Evolutionary conservation across 2,329 filamentous ascomycete genomes (phyloP), one percentile per base, ranked within the genome.

Genomic region (Zalaria sp.): DNA sequence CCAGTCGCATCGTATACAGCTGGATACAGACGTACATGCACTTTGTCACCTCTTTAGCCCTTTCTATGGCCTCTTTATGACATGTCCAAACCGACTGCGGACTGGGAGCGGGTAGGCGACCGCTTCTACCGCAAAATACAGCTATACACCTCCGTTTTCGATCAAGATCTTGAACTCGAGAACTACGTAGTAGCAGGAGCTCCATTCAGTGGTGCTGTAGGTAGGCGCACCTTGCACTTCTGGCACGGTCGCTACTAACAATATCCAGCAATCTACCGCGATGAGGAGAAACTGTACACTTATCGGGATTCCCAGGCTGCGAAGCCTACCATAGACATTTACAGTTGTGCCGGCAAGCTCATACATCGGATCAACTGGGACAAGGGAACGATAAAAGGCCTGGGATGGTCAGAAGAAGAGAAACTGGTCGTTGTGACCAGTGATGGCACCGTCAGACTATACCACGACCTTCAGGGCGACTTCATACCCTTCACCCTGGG

Each of bases 361-460:
- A 81, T 98, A 47, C 80, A 81, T 53, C 78, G 77, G 57, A 86
- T 95, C 50, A 76, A 71, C 57, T 96, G 89, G 88, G 89, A 96
- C 53, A 85, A 88, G 63, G 85, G 85, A 37, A 69, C 79, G 3
- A 84, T 98, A 56, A 83, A 81, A 59, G 87, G 85, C 2, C 71
- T 98, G 18, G 91, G 91, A 29, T 98, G 91, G 91, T 94, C 88
- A 18, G 89, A 94, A 55, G 86, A 95, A 49, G 91, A 98, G 68
- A 82, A 83, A 57, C 72, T 98, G 37, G 68, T 98, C 3, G 82
- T 95, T 0, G 79, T 96, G 40, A 85, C 87, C 6, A 76, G 83
- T 41, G 89, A 98, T 56, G 91, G 91, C 25, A 89, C 79, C 1
- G 89, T 96, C 35, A 75, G 88, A 46, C 91, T 86, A 60, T 95